Base-by-base conservation (phyloP, 345 rosid species). In the Abelmoschus esculentus region DNA sequence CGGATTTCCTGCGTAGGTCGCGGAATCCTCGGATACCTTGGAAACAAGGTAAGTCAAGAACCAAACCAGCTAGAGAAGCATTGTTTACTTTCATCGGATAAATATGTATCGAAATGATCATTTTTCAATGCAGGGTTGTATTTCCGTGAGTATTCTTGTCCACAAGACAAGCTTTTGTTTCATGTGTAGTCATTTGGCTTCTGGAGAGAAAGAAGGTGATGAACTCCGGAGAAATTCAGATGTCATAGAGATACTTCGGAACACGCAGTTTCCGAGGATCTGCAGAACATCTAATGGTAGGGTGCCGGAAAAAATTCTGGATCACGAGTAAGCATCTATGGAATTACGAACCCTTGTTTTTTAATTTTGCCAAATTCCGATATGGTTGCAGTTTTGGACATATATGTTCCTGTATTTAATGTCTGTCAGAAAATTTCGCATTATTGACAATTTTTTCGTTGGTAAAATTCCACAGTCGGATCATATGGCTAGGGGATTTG, bases 201-300 rank as follows among this genome's bases (percentile, higher is more conserved):
- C 98, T 0, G 98, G 98, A n/a, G 93, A 93, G 78, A 93, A 85
- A 80, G 98, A 93, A 80, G 97, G 98, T 1, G 98, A 93, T 55
- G 95, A 91, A 71, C 89, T 78, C 8, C 77, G 96, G 71, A 83
- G 98, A 84, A 93, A 93, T 74, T 81, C 54, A 40, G 96, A 93
- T 67, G 98, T 91, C 4, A 71, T 75, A 0, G 96, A 91, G 80
- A 93, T 87, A 73, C 92, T 91, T 40, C 87, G 72, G 77, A 91
- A 85, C 81, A 93, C 98, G 28, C 87, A 81, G 72, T 93, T 93
- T 72, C 81, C 81, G 5, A 84, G 85, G 80, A 86, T 83, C 11
- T 89, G 97, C 75, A 83, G 82, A 80, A 80, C 79, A 9, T 58
- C 91, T 13, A 74, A 70, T 34, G 76, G 72, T 36, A 78, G 85